Evolutionary conservation across 768 basidiomycete species (phyloP).

Genomic region (Leccinum disarticulatum): DNA sequence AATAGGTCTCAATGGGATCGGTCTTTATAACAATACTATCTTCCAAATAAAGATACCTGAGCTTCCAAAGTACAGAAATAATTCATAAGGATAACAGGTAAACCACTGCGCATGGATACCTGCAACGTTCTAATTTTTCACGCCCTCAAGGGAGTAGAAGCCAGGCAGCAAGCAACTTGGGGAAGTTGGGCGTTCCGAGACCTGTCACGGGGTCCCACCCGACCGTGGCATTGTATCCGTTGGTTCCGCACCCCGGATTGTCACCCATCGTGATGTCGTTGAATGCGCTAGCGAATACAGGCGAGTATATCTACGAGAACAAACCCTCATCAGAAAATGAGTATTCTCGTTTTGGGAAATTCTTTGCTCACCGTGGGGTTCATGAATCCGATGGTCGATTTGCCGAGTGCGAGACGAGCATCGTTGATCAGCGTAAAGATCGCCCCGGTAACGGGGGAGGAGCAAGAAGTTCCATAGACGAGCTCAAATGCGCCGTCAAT

Average conservation of each 20-base stretch:
- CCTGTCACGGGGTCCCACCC: constrained; percentile 38
- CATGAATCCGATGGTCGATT: constrained; percentile 40
- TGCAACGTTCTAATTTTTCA: background rate
- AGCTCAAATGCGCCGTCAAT: constrained; percentile 36
- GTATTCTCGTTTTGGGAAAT: constrained; percentile 9
- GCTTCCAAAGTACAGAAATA: background rate
- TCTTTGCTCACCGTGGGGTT: constrained; percentile 44
- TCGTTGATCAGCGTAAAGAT: constrained; percentile 40
- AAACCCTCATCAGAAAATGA: background rate
- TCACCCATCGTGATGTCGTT: constrained; percentile 22
- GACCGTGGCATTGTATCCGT: constrained; percentile 23
- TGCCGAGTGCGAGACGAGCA: constrained; percentile 33
- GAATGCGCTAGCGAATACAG: constrained; percentile 14
- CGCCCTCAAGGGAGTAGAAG: constrained; percentile 35
- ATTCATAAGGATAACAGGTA: background rate
- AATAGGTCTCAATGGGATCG: background rate
- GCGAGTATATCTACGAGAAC: constrained; percentile 17
- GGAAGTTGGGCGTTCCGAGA: constrained; percentile 46
- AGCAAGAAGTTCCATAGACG: constrained; percentile 35
- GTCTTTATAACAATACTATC: background rate
- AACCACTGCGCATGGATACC: background rate
- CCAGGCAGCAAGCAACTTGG: constrained; percentile 45
- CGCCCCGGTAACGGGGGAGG: constrained; percentile 32
- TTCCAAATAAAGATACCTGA: background rate
- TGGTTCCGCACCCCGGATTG: constrained; percentile 31